Evolutionary conservation across 1,139 yeast species (phyloP), one percentile per base, ranked within the genome.

Genomic region (Scheffersomyces parashehatae): DNA sequence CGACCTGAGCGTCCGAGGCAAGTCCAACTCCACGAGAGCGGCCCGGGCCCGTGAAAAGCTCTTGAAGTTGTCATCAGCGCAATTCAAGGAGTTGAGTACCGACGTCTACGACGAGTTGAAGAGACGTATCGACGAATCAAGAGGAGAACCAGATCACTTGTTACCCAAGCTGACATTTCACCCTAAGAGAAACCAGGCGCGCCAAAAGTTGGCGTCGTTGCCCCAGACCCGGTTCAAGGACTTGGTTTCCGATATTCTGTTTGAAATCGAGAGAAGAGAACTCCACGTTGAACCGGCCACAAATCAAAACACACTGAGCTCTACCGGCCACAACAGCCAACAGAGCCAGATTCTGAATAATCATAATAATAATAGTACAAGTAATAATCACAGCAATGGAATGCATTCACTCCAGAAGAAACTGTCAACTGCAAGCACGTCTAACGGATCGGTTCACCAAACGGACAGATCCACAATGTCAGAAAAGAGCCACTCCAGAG

Each of bases 101-200:
- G 98, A 93, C 62, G 97, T 91, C 12, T 87, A 84, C 62, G 98
- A 91, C 64, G 99, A 91, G 65, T 72, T 91, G 49, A 80, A 81
- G 56, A 78, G 99, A 55, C 75, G 97, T 49, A 77, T 75, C 39
- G 82, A 77, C 48, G 81, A 76, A 51, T 65, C 74, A 29, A 58
- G 79, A 44, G 74, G 79, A 36, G 81, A 79, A 54, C 83, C 87
- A 4, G 85, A 81, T 48, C 82, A 79, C 58, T 70, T 88, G 47
- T 73, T 83, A 40, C 91, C 95, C 4, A 79, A 79, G 59, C 74
- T 81, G n/a, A 70, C 77, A 3, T 89, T 89, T 67, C 99, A 95
- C 62, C 95, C 96, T 30, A 91, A 90, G 60, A 78, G 99, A 58
- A 95, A 95, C 63, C 96, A 90, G 64, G 99, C 99, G 3, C 79